A percentile compares a stretch with the other conserved stretches of the same genome.
Evolutionary conservation across 1,284 basidiomycete species (phyloP).

Genomic region (Rhodotorula sp.): DNA sequence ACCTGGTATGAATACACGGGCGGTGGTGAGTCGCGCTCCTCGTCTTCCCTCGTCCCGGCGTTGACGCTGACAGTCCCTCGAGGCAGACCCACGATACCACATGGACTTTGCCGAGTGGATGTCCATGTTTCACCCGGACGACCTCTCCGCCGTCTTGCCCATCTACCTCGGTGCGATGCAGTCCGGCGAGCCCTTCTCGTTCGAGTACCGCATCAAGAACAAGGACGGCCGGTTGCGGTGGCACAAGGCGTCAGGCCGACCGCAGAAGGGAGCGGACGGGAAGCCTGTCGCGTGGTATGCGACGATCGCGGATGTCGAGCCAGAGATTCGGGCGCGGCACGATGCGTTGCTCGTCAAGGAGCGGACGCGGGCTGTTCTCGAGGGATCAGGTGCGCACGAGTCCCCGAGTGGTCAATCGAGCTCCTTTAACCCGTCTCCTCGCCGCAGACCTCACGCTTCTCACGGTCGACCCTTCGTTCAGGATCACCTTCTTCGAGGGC

Average conservation of each 20-base stretch:
- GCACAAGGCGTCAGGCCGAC: slow-evolving; percentile 7
- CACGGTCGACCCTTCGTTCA: not conserved
- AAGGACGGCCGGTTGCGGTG: slow-evolving; percentile 10
- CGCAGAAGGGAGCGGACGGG: slow-evolving; percentile 6
- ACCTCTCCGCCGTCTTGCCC: slow-evolving; percentile 11
- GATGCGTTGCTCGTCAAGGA: slow-evolving; percentile 34
- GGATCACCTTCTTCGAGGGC: slow-evolving; percentile 18
- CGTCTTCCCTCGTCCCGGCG: too few relatives aligned
- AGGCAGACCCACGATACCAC: not conserved
- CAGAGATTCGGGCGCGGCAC: slow-evolving; percentile 7
- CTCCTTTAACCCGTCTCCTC: not conserved
- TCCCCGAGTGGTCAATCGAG: too few relatives aligned
- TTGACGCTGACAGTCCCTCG: too few relatives aligned
- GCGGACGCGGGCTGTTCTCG: slow-evolving; percentile 33
- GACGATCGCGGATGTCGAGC: not conserved
- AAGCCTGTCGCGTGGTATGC: slow-evolving; percentile 42
- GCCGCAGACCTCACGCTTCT: slow-evolving; percentile 10
- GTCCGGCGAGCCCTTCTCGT: slow-evolving; percentile 9
- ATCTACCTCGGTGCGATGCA: slow-evolving; percentile 16
- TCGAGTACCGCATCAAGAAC: slow-evolving; percentile 47
- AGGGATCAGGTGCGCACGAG: slow-evolving; percentile 15
- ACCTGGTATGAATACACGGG: slow-evolving; percentile 25
- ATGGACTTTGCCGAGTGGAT: slow-evolving; percentile 13
- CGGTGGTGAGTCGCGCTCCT: too few relatives aligned
- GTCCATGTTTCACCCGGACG: slow-evolving; percentile 20